Conservation (phyloP, 2,329 filamentous ascomycete genomes). For the Verticillium isaacii region DNA sequence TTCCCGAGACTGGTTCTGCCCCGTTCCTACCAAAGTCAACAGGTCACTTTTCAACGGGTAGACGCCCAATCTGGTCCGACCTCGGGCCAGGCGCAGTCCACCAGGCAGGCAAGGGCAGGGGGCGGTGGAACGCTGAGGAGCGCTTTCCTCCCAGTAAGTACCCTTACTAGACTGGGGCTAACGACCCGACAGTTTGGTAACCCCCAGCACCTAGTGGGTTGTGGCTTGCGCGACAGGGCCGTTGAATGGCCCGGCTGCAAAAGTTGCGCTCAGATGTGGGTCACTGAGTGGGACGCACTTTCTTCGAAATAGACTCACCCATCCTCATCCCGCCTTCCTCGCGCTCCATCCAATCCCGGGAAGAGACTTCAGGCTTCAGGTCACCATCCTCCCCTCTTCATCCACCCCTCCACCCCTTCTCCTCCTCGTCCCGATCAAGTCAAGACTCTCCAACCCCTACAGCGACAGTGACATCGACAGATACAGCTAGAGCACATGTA, state of each 20-base stretch:
- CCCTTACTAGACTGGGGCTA: background rate
- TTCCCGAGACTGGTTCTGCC: background rate
- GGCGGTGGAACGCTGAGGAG: background rate
- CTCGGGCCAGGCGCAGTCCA: background rate
- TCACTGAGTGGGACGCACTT: background rate
- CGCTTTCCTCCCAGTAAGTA: background rate
- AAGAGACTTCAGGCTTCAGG: background rate
- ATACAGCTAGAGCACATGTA: background rate
- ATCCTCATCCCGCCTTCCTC: background rate
- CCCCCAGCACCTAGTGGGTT: constrained; percentile 11
- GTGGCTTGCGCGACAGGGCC: background rate
- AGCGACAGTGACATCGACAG: background rate
- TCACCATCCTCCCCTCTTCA: background rate
- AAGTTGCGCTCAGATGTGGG: background rate
- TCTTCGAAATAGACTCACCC: background rate
- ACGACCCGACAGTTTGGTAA: constrained; percentile 24
- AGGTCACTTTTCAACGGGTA: background rate
- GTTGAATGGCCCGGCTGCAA: background rate
- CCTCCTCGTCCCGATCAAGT: background rate
- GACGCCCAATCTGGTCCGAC: background rate
- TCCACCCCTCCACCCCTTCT: background rate
- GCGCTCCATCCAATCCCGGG: background rate
- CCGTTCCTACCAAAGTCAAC: background rate
- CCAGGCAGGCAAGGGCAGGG: background rate
- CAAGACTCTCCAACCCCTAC: background rate